A percentile compares a stretch with the other conserved stretches of the same genome.
Conservation (phyloP, 2,329 filamentous ascomycete species). For the Sphaerulina vaccinii region DNA sequence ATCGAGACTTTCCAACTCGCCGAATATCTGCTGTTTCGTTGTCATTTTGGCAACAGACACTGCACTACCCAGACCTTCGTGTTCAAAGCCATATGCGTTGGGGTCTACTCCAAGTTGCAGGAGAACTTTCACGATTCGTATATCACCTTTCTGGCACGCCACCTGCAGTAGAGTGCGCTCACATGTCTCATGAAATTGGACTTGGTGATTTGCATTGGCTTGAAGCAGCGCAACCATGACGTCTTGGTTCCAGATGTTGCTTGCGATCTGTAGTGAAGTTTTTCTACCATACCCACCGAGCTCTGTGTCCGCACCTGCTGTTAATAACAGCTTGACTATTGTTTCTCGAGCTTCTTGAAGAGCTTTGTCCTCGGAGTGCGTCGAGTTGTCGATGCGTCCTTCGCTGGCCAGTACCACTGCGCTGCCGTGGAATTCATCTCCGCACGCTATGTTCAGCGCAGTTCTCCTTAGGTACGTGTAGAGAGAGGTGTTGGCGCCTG, state of each 20-base stretch:
- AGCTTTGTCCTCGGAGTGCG: neutral
- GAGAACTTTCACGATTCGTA: too few species aligned
- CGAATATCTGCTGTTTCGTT: too few species aligned
- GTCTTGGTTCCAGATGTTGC: neutral
- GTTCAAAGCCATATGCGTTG: too few species aligned
- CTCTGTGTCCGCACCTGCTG: neutral
- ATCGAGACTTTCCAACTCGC: too few species aligned
- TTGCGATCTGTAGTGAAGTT: neutral
- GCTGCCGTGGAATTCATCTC: neutral
- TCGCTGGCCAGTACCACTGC: neutral
- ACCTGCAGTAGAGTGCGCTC: too few species aligned
- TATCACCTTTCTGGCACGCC: too few species aligned
- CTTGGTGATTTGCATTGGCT: neutral
- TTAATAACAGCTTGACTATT: neutral
- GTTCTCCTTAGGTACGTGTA: neutral
- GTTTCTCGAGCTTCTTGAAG: neutral
- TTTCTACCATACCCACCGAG: neutral
- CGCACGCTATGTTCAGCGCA: neutral
- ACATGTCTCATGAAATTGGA: too few species aligned
- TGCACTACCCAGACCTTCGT: too few species aligned
- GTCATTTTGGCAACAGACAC: too few species aligned
- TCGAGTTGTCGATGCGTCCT: neutral
- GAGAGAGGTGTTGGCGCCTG: neutral
- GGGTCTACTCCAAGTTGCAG: too few species aligned
- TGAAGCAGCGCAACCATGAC: neutral